Evolutionary conservation across 2,329 filamentous ascomycete species (phyloP), one percentile per base, ranked within the genome.

Genomic region (Leptographium lundbergii): DNA sequence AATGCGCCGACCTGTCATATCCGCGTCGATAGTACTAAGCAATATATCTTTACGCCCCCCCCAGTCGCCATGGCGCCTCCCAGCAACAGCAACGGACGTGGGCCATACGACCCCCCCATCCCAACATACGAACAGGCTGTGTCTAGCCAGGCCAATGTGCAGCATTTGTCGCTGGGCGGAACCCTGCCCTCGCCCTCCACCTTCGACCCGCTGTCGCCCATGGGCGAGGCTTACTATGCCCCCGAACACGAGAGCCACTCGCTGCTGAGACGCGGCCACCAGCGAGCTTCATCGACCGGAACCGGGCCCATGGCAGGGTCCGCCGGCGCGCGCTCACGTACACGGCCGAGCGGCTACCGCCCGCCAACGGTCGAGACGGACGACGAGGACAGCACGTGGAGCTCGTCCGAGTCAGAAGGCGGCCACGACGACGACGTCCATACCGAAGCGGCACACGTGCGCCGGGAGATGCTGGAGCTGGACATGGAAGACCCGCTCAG

Each of bases 401-500:
- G 79, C 68, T 72, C 78, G 74, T 61, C 55, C 36, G 75, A 71
- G 66, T 74, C 70, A 65, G 75, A 78, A 24, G 74, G 71, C 34
- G 74, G 75, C 36, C 36, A 48, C 29, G 47, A 77, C 32, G 74
- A 71, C 25, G 75, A 77, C 32, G 73, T 71, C 22, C 74, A 75
- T 55, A 69, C 71, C 36, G 80, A 88, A 64, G 82, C 82, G 45
- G 82, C 81, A 36, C 82, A 85, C 63, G 79, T 94, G 66, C 84
- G 89, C 63, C 81, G 87, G 64, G 89, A 94, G 72, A 86, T 97
- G 75, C 84, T 95, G 68, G 88, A 96, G 79, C 85, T 95, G 80
- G 90, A 95, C 65, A 82, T 95, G 50, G 81, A 90, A 66, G 90
- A 95, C 65, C 82, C 84, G 32, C 67, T 73, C 25, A 70, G 74